Base-by-base conservation (phyloP, 2,329 filamentous ascomycete species). In the Colletotrichum tropicicola region DNA sequence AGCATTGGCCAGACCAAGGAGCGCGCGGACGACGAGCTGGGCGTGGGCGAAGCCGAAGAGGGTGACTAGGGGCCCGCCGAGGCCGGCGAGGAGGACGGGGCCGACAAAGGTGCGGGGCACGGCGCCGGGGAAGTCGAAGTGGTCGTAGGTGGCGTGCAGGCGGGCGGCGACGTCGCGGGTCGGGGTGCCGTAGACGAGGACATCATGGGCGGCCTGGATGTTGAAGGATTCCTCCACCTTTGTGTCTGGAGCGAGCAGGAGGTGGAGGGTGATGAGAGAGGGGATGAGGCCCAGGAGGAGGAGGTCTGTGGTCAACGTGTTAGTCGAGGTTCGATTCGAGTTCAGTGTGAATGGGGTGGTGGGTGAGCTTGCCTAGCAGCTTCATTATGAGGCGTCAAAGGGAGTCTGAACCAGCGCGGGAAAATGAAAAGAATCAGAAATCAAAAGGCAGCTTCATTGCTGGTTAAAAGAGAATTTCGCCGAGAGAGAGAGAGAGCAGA, bases 171-270 rank as follows among this genome's bases (percentile, higher is more conserved):
- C 75, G 70, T 90, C 82, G 19, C 78, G 75, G 1, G 82, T 85
- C 0, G 93, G 92, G 1, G 92, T 88, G 23, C 94, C 94, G 75
- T 96, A 93, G 37, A 87, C 86, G 65, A 97, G 78, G 35, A 99
- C 91, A 76, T 99, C 96, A 78, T 98, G 96, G 3, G 90, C 87
- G 6, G 96, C 96, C 77, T 99, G 96, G 63, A 98, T 89, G 77
- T 97, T 97, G 86, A 99, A 98, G 0, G 95, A 98, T 79, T 99
- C 96, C 78, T 99, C 96, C 65, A 99, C 96, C 78, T 99, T 99
- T 61, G 94, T 98, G 81, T 97, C 95, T 1, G 96, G 96, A 10
- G 94, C 89, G 23, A 89, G 75, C 66, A 89, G 73, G 59, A 97
- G 87, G 77, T 97, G 92, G 58, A 91, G 59, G 63, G 92, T 75